Base-by-base conservation (phyloP, 164 flowering plant species). In the Warburgia ugandensis region DNA sequence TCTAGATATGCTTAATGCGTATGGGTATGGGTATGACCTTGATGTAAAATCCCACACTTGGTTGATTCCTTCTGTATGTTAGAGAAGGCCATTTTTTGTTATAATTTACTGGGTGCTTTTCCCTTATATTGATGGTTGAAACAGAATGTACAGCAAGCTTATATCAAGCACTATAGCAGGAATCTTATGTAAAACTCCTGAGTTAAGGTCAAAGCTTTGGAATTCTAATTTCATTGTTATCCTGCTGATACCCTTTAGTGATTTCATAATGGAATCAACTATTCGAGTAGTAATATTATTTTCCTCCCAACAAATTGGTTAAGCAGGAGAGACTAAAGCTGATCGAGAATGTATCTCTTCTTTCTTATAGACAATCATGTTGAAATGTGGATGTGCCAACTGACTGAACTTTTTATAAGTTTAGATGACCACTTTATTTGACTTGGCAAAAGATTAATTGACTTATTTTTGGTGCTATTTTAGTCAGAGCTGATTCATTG, bases 131-230 rank as follows among this genome's bases (percentile, higher is more conserved):
- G 10, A 25, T 61, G 47, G 19, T 45, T 68, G 53, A 43, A 51
- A 68, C 84, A 92, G 99, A 72, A 92, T 92, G 99, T 92, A 92
- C 48, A 92, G 99, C 45, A 97, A 92, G 77, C 97, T 92, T 62
- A 79, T 92, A 64, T 92, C 99, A 49, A 80, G 62, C 48, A 79
- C 73, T 68, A 92, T 88, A 65, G 89, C 99, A 4, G 85, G 67
- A 63, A 22, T 86, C 97, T 7, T 77, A 66, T 72, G 99, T 92
- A 19, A 92, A 92, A 60, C 95, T 92, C 65, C 57, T 92, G 27
- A 60, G 99, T 96, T 84, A 48, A 60, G 77, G 47, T 46, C 5
- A 9, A 21, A 19, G 6, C 32, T 42, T 49, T 0, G 23, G 13
- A 27, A 0, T 32, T 11, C 35, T 13, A 3, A 26, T 28, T 23